Conservation (phyloP, 768 basidiomycete species). For the Hydnum rufescens region DNA sequence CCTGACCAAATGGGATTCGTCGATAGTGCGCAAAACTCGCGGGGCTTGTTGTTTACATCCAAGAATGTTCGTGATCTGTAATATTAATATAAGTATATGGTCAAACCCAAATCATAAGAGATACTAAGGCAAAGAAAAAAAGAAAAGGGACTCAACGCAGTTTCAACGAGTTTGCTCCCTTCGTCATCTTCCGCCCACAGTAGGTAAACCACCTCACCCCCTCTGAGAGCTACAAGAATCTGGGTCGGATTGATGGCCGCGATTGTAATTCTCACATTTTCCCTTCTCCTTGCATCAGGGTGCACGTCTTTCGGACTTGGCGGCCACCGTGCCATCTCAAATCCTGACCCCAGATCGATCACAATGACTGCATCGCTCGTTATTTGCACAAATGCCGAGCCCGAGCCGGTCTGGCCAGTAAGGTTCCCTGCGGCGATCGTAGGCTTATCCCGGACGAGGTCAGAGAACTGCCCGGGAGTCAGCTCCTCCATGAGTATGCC, state of each 20-base stretch:
- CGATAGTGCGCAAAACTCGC: constrained; percentile 53
- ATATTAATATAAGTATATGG: background rate
- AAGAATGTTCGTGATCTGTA: background rate
- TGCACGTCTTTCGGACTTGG: constrained; percentile 11
- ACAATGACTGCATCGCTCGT: constrained; percentile 36
- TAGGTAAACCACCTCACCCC: constrained; percentile 20
- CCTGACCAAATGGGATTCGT: constrained; percentile 29
- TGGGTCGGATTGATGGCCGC: constrained; percentile 54
- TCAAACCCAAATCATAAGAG: constrained; percentile 8
- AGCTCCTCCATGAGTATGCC: constrained; percentile 20
- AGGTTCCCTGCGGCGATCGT: constrained; percentile 34
- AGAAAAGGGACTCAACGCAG: background rate
- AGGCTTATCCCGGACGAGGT: constrained; percentile 28
- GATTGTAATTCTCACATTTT: constrained; percentile 27
- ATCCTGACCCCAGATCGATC: constrained; percentile 27
- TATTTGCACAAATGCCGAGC: constrained; percentile 51
- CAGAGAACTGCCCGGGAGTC: constrained; percentile 18
- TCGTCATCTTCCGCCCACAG: background rate
- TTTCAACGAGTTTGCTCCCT: background rate
- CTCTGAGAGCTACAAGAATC: constrained; percentile 37
- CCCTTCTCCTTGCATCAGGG: no score
- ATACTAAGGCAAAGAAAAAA: background rate
- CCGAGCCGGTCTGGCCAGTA: constrained; percentile 32
- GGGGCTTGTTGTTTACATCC: constrained; percentile 9
- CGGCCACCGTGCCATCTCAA: constrained; percentile 6